phyloP scores from a whole-genome alignment of 2,329 filamentous ascomycete species.

The Aspergillus versicolor region DNA sequence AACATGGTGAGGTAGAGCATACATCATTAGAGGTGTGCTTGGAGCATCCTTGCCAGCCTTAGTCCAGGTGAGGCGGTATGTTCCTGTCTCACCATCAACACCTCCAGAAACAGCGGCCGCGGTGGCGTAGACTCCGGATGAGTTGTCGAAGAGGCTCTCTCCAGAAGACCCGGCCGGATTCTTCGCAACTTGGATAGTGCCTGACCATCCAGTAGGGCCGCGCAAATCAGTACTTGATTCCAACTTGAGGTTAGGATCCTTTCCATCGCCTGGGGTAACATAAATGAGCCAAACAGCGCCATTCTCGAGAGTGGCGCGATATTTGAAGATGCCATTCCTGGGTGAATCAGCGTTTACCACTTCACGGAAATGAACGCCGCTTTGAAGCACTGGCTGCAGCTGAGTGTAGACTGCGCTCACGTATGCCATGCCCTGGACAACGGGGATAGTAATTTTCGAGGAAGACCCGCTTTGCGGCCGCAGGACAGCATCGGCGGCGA shows the following conservation, averaged over 20 bases:
- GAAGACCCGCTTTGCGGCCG: conserved; percentile 52
- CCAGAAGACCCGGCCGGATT: conserved; percentile 58
- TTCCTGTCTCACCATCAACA: conserved; percentile 56
- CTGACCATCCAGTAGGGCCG: conserved; percentile 68
- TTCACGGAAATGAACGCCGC: conserved; percentile 69
- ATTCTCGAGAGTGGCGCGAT: conserved; percentile 70
- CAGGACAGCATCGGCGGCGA: conserved; percentile 68
- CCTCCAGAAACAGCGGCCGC: conserved; percentile 65
- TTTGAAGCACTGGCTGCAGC: conserved; percentile 70
- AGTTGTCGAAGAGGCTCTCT: conserved; percentile 71
- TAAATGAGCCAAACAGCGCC: conserved; percentile 79
- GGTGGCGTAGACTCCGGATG: conserved; percentile 72
- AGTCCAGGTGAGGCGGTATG: conserved; percentile 71
- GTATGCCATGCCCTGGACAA: conserved; percentile 88
- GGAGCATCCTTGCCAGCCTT: conserved; percentile 64
- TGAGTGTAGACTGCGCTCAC: conserved; percentile 75
- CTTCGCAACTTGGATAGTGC: conserved; percentile 81
- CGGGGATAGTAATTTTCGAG: conserved; percentile 70
- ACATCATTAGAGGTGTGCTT: conserved; percentile 69
- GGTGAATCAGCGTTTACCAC: conserved; percentile 56
- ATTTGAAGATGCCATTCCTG: conserved; percentile 71
- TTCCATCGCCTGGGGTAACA: conserved; percentile 59
- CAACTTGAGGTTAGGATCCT: conserved; percentile 66
- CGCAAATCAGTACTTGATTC: conserved; percentile 65
- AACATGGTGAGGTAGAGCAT: conserved; percentile 82